Evolutionary conservation across 352 stramenopile genomes (phyloP).

Genomic region (Phytophthora quininea): DNA sequence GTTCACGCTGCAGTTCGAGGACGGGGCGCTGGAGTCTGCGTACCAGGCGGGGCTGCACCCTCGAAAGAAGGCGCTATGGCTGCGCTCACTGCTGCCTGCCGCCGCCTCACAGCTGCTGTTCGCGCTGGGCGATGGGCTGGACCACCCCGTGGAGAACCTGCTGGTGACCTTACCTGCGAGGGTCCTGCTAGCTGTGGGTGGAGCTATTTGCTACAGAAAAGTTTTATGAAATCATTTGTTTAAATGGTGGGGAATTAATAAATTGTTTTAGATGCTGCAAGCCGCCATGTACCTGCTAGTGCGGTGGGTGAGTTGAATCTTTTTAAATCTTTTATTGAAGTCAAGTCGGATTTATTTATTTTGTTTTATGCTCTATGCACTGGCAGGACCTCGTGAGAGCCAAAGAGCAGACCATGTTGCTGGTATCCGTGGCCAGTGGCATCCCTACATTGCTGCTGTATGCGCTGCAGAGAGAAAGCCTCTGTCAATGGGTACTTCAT

Average conservation of each 20-base stretch:
- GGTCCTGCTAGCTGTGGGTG: conserved; percentile 61
- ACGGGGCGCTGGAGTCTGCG: conserved; percentile 59
- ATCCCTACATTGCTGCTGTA: conserved; percentile 75
- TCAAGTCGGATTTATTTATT: neutral
- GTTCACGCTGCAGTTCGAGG: conserved; percentile 83
- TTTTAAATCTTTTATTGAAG: neutral
- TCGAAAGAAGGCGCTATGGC: conserved; percentile 85
- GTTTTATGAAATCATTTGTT: conserved; percentile 12
- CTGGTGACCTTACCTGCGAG: conserved; percentile 76
- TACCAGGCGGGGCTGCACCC: conserved; percentile 71
- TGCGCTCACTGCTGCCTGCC: conserved; percentile 78
- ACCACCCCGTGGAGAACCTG: conserved; percentile 67
- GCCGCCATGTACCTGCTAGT: conserved; percentile 79
- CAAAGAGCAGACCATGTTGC: conserved; percentile 71
- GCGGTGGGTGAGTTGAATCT: conserved; percentile 44
- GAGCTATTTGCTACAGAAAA: conserved; percentile 7
- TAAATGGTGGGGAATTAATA: neutral
- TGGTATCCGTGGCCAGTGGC: conserved; percentile 75
- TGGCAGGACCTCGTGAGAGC: conserved; percentile 66
- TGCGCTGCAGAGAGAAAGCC: conserved; percentile 65
- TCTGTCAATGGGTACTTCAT: conserved; percentile 78
- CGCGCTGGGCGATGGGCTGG: conserved; percentile 69
- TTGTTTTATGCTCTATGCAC: neutral
- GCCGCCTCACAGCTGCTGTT: conserved; percentile 80
- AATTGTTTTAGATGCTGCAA: conserved; percentile 60